These are phyloP conservation scores for Cordyceps javanica DNA, from an alignment of 2,329 filamentous ascomycete genomes.

Conservation along the genomic window DNA sequence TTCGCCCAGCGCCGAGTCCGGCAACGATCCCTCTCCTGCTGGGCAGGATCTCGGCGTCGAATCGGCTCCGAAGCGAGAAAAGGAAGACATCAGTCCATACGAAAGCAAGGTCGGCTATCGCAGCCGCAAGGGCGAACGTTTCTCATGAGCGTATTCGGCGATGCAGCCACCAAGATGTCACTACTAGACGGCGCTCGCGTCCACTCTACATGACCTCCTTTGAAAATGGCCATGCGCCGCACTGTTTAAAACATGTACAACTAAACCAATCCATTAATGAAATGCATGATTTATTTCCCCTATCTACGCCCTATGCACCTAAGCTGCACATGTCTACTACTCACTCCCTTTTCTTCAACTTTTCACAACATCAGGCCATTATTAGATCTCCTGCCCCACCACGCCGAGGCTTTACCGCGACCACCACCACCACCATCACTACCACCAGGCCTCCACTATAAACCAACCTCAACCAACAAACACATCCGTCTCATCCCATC, in stretches of 20 bases:
- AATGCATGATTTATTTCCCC: neutral
- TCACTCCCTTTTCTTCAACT: neutral
- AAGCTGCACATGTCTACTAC: neutral
- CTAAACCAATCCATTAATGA: neutral
- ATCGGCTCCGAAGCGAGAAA: constrained; percentile 60
- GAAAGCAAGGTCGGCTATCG: constrained; percentile 71
- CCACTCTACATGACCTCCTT: neutral
- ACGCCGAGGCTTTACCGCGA: constrained; percentile 12
- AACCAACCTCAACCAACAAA: neutral
- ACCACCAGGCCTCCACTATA: neutral
- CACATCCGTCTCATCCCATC: neutral
- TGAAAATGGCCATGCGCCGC: neutral
- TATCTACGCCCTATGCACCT: neutral
- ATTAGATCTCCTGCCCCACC: constrained; percentile 1
- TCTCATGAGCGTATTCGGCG: constrained; percentile 44
- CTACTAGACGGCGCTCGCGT: neutral
- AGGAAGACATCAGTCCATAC: constrained; percentile 64
- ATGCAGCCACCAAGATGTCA: neutral
- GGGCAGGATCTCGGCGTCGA: constrained; percentile 71
- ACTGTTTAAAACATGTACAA: neutral
- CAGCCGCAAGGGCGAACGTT: constrained; percentile 79
- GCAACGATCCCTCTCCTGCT: constrained; percentile 77
- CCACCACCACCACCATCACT: too few relatives aligned
- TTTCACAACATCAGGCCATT: constrained; percentile 7
- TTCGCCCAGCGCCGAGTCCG: constrained; percentile 66